Evolutionary conservation across 176 grass and related monocot genomes (phyloP).

Genomic region (Lolium perenne): DNA sequence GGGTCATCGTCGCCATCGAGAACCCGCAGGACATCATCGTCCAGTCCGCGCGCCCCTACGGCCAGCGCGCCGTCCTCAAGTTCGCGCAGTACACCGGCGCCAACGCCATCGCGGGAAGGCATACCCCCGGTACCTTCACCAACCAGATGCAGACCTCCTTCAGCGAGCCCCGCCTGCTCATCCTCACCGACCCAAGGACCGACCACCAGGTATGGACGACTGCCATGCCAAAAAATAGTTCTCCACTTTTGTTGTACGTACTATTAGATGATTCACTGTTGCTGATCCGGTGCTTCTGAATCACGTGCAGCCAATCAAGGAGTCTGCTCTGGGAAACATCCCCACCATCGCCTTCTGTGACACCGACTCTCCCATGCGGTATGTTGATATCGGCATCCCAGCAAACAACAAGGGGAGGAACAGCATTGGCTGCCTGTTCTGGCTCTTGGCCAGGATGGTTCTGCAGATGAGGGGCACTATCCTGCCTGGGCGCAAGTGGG

Average conservation of each 20-base stretch:
- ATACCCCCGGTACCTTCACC: slow-evolving; percentile 91
- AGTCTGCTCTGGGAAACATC: slow-evolving; percentile 89
- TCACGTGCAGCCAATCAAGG: slow-evolving; percentile 81
- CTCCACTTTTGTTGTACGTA: background rate
- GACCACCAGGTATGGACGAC: slow-evolving; percentile 69
- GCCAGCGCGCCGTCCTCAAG: slow-evolving; percentile 88
- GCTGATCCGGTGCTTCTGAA: background rate
- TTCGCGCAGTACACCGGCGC: slow-evolving; percentile 91
- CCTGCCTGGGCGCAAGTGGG: slow-evolving; percentile 81
- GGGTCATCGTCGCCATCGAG: slow-evolving; percentile 90
- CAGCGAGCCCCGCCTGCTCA: slow-evolving; percentile 87
- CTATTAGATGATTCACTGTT: background rate
- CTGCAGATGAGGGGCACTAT: slow-evolving; percentile 91
- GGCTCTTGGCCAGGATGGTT: slow-evolving; percentile 93
- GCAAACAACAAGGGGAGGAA: slow-evolving; percentile 92
- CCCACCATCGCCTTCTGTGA: slow-evolving; percentile 93
- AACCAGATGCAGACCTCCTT: slow-evolving; percentile 96
- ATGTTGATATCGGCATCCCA: slow-evolving; percentile 89
- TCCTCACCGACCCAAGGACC: slow-evolving; percentile 89
- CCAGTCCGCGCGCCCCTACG: slow-evolving; percentile 89
- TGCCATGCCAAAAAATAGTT: background rate
- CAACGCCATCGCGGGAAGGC: slow-evolving; percentile 84
- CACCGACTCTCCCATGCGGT: slow-evolving; percentile 91
- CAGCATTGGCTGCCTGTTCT: slow-evolving; percentile 93
- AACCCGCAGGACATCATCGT: slow-evolving; percentile 95